These are phyloP conservation scores for Colletotrichum eleusines DNA, from an alignment of 2,329 filamentous ascomycete species.

Conservation along the genomic window DNA sequence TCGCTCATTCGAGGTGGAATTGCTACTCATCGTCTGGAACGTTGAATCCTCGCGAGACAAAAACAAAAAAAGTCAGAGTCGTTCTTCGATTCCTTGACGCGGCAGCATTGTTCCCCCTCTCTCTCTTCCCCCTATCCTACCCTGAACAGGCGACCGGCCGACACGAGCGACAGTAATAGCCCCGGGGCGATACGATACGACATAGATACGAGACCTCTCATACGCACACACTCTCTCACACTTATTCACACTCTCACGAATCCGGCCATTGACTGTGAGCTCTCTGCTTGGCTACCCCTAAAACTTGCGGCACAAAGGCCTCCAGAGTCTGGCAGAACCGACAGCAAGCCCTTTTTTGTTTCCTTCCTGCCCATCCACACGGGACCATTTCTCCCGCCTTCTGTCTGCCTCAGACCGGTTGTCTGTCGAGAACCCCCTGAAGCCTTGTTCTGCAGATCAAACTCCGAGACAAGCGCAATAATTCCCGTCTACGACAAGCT, in stretches of 20 bases:
- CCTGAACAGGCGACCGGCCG: constrained; percentile 21
- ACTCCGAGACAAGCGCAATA: constrained; percentile 41
- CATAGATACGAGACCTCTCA: constrained; percentile 30
- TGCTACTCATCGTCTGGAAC: constrained; percentile 44
- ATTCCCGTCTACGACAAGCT: constrained; percentile 26
- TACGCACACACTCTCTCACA: constrained; percentile 16
- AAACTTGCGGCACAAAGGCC: constrained; percentile 56
- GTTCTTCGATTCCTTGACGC: constrained; percentile 41
- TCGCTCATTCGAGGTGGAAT: constrained; percentile 42
- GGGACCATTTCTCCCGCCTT: constrained; percentile 46
- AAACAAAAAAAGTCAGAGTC: constrained; percentile 30
- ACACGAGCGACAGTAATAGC: constrained; percentile 39
- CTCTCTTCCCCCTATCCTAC: constrained; percentile 14
- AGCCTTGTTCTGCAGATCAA: constrained; percentile 47
- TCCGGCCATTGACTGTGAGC: constrained; percentile 22
- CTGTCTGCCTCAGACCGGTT: constrained; percentile 4
- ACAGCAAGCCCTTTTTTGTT: constrained; percentile 14
- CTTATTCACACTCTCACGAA: constrained; percentile 16
- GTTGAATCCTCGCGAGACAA: constrained; percentile 41
- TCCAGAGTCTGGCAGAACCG: constrained; percentile 48
- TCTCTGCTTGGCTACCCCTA: constrained; percentile 26
- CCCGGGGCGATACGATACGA: constrained; percentile 39
- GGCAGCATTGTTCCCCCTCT: constrained; percentile 27
- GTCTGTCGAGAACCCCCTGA: constrained; percentile 39
- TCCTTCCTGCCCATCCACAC: constrained; percentile 8